phyloP scores from a whole-genome alignment of 257 asterid species.

The Echites panduratus region DNA sequence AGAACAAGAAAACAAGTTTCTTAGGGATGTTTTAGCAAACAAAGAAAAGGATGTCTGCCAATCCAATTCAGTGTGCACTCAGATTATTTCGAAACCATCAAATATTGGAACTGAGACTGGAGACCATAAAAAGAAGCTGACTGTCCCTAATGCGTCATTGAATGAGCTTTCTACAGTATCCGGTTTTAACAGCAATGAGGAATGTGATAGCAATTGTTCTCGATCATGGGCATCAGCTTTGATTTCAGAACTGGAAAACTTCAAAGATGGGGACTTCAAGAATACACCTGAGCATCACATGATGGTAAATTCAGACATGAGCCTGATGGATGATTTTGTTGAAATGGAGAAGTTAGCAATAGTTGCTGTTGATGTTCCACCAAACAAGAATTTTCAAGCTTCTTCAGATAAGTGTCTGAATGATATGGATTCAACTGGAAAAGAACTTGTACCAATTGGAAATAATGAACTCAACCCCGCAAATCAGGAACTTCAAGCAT shows the following conservation, averaged over 20 bases:
- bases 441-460: slow-evolving; percentile 40
- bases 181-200: slow-evolving; percentile 20
- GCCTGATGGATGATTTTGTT: slow-evolving; percentile 89
- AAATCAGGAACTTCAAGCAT: slow-evolving; percentile 10
- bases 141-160: slow-evolving; percentile 15
- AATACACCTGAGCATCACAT: slow-evolving; percentile 28
- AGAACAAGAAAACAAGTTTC: slow-evolving; percentile 54
- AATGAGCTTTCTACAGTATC: slow-evolving; percentile 25
- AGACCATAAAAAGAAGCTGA: slow-evolving; percentile 12
- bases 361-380: slow-evolving; percentile 55
- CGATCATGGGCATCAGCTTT: slow-evolving; percentile 31
- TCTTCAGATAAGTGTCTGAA: slow-evolving; percentile 22
- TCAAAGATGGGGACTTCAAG: slow-evolving; percentile 17
- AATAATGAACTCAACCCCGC: slow-evolving; percentile 13
- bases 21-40: slow-evolving; percentile 43
- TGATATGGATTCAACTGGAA: slow-evolving; percentile 22
- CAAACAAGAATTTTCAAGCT: slow-evolving; percentile 20
- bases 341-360: slow-evolving; percentile 95
- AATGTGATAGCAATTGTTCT: slow-evolving; percentile 26
- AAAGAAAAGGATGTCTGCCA: slow-evolving; percentile 40
- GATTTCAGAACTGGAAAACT: slow-evolving; percentile 18
- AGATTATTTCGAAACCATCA: slow-evolving; percentile 4
- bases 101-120: slow-evolving; percentile 5
- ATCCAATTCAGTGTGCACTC: slow-evolving; percentile 1
- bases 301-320: slow-evolving; percentile 69